A percentile compares a stretch with the other conserved stretches of the same genome.
Conservation (phyloP, 495 filamentous ascomycete species). For the Achaetomiella virescens region DNA sequence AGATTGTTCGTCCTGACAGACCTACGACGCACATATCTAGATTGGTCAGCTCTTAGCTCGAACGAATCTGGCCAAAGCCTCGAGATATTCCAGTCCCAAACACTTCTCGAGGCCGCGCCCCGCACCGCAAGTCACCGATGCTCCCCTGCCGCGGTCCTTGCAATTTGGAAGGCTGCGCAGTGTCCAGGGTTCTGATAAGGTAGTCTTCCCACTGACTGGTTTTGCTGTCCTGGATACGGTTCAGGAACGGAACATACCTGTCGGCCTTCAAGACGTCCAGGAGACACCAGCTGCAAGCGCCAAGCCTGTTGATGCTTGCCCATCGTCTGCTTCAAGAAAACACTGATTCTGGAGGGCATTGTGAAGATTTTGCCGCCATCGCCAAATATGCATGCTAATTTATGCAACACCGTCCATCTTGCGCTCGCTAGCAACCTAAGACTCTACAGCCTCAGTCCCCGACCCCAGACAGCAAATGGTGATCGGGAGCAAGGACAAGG, state of each 20-base stretch:
- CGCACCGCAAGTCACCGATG: background rate
- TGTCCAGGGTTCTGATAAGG: background rate
- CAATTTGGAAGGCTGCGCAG: background rate
- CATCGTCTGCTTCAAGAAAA: constrained; percentile 21
- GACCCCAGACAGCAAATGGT: constrained; percentile 9
- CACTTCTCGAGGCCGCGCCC: background rate
- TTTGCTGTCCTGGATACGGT: too few relatives aligned
- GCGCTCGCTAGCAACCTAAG: constrained; percentile 1
- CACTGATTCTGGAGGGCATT: constrained; percentile 28
- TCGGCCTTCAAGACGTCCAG: too few relatives aligned
- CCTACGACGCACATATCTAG: background rate
- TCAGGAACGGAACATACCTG: too few relatives aligned
- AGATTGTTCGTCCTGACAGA: constrained; percentile 3
- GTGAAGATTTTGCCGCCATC: constrained; percentile 34
- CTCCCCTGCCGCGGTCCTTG: background rate
- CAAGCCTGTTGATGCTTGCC: constrained; percentile 12
- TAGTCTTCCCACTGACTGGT: too few relatives aligned
- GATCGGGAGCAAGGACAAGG: constrained; percentile 2
- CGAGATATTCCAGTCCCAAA: background rate
- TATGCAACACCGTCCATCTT: constrained; percentile 24
- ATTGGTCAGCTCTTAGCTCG: constrained; percentile 15
- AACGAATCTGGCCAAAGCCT: constrained; percentile 8
- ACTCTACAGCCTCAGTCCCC: constrained; percentile 4
- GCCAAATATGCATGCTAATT: constrained; percentile 33
- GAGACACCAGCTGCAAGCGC: too few relatives aligned